A percentile compares a stretch with the other conserved stretches of the same genome.
Conservation (phyloP, 352 stramenopile genomes). For the Saprolegnia diclina region DNA sequence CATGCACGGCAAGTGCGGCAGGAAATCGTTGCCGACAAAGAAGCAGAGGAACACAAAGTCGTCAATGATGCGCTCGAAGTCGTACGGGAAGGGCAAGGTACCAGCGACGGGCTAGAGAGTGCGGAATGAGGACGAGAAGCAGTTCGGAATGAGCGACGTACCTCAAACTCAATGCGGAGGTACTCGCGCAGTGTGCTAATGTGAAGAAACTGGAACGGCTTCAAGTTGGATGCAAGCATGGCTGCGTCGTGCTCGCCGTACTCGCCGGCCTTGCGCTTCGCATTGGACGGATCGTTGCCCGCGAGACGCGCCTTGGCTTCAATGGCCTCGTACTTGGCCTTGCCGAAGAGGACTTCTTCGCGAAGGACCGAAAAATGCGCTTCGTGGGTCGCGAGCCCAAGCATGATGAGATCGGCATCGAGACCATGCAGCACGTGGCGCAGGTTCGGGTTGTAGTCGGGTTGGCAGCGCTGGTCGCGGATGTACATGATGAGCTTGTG, state of each 20-base stretch:
- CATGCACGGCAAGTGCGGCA: constrained; percentile 96
- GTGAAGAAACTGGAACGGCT: constrained; percentile 91
- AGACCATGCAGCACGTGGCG: constrained; percentile 97
- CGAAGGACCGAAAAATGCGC: constrained; percentile 98
- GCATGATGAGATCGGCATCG: constrained; percentile 99
- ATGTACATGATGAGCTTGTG: constrained; percentile 99
- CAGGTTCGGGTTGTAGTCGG: constrained; percentile 96
- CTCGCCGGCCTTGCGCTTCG: constrained; percentile 73
- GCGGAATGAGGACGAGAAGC: constrained; percentile 1
- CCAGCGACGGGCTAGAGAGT: constrained; percentile 40
- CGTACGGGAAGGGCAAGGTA: constrained; percentile 90
- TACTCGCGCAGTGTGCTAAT: constrained; percentile 94
- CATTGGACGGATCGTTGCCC: constrained; percentile 55
- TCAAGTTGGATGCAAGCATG: constrained; percentile 79
- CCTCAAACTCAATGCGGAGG: constrained; percentile 90
- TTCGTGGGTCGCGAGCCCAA: constrained; percentile 98
- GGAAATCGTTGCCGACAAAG: constrained; percentile 99
- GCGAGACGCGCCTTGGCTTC: constrained; percentile 64
- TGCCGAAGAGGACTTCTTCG: constrained; percentile 90
- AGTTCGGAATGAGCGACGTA: constrained; percentile 22
- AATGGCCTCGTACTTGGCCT: constrained; percentile 71
- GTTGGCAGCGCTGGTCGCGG: constrained; percentile 89
- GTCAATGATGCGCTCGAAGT: constrained; percentile 97
- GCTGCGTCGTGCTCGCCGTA: constrained; percentile 79
- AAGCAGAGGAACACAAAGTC: constrained; percentile 99